Percentiles rank a stretch among this genome's conserved stretches.
Conservation (phyloP, 208 protist genomes). For the Crithidia acanthocephali region DNA sequence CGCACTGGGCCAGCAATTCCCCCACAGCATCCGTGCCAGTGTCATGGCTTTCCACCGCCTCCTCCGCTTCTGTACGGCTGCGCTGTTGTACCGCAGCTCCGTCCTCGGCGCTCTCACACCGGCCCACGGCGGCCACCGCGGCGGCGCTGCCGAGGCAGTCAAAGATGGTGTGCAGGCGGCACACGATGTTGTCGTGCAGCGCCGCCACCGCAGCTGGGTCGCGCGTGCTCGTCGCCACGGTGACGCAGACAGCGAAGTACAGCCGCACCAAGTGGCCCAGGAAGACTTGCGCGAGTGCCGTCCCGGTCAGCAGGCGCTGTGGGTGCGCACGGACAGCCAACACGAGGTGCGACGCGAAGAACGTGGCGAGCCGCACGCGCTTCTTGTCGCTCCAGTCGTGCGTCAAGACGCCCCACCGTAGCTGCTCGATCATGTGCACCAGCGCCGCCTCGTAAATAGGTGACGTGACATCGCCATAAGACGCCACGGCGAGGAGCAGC, state of each 20-base stretch:
- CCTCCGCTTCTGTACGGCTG: background rate
- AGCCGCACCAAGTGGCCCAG: conserved; percentile 44
- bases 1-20: conserved; percentile 33
- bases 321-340: conserved; percentile 61
- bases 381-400: conserved; percentile 77
- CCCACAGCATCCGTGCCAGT: background rate
- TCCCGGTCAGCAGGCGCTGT: conserved; percentile 21
- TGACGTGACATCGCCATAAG: conserved; percentile 27
- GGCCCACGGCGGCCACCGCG: background rate
- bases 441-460: conserved; percentile 36
- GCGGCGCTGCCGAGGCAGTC: conserved; percentile 47
- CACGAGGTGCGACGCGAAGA: conserved; percentile 77
- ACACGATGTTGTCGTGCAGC: conserved; percentile 50
- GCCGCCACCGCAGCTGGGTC: conserved; percentile 29
- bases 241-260: conserved; percentile 51
- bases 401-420: conserved; percentile 60
- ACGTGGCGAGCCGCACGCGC: conserved; percentile 55
- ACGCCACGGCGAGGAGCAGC: conserved; percentile 53
- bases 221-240: conserved; percentile 48
- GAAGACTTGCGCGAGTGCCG: conserved; percentile 14
- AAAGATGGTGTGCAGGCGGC: conserved; percentile 54
- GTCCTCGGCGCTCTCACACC: background rate
- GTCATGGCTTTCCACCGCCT: background rate
- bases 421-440: conserved; percentile 64
- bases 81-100: background rate